Conservation (phyloP, 805 yeast genomes). For the Saccharomycodes ludwigii region DNA sequence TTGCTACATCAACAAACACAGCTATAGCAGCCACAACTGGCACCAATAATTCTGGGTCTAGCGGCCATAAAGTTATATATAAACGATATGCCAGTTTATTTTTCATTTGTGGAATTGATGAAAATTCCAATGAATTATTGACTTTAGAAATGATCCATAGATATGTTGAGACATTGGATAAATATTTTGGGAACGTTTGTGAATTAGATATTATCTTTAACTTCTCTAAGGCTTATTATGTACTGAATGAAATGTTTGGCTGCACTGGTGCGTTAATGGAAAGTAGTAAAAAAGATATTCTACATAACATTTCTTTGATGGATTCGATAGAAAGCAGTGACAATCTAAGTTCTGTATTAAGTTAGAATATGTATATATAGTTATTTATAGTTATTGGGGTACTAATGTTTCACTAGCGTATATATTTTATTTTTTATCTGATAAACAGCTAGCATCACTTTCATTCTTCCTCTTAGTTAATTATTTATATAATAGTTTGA, state of each 20-base stretch:
- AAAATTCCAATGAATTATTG: conserved; percentile 74
- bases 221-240: conserved; percentile 85
- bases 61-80: conserved; percentile 58
- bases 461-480: not conserved
- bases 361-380: conserved; percentile 12
- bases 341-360: conserved; percentile 33
- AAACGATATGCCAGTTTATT: conserved; percentile 88
- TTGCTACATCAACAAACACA: no score
- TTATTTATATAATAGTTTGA: conserved; percentile 5
- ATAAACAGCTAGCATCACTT: not conserved
- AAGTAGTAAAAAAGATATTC: conserved; percentile 65
- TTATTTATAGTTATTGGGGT: not conserved
- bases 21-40: conserved; percentile 3
- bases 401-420: not conserved
- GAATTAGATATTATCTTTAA: conserved; percentile 95
- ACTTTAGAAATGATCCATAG: conserved; percentile 82
- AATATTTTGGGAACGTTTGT: conserved; percentile 88
- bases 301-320: conserved; percentile 67
- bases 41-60: not conserved
- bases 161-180: conserved; percentile 94
- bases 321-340: conserved; percentile 79
- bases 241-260: conserved; percentile 76
- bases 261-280: conserved; percentile 80
- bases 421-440: not conserved
- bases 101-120: conserved; percentile 77